These are phyloP conservation scores for Lomentospora prolificans DNA, from an alignment of 2,329 filamentous ascomycete genomes.

Conservation along the genomic window DNA sequence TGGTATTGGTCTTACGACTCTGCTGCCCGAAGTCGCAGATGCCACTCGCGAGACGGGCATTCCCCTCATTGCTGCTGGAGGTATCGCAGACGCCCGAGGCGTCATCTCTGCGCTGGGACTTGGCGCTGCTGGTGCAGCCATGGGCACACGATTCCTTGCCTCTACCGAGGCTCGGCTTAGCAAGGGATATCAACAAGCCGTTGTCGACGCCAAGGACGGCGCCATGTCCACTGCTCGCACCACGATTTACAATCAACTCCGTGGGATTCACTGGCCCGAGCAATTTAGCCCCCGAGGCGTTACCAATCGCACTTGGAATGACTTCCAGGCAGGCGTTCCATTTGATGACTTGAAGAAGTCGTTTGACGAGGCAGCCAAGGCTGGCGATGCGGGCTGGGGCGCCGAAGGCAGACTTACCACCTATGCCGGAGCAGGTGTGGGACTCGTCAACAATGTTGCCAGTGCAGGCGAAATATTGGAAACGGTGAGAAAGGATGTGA, in stretches of 20 bases:
- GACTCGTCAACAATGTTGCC: conserved; percentile 30
- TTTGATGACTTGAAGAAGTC: conserved; percentile 34
- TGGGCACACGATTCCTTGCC: conserved; percentile 58
- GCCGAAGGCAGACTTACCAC: conserved; percentile 37
- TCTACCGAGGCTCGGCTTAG: conserved; percentile 27
- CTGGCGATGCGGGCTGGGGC: conserved; percentile 36
- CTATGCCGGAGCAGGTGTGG: conserved; percentile 36
- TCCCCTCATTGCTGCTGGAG: conserved; percentile 40
- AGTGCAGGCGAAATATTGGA: conserved; percentile 28
- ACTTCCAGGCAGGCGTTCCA: conserved; percentile 23
- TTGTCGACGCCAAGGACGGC: conserved; percentile 29
- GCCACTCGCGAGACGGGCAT: conserved; percentile 19
- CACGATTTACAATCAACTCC: conserved; percentile 32
- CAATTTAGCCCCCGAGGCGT: conserved; percentile 29
- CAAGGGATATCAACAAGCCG: conserved; percentile 31
- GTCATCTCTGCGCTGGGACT: conserved; percentile 40
- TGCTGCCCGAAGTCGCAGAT: conserved; percentile 41
- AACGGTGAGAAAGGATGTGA: conserved; percentile 19
- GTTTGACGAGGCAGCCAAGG: conserved; percentile 28
- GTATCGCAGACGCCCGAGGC: conserved; percentile 44
- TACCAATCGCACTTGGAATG: conserved; percentile 26
- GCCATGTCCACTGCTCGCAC: conserved; percentile 29
- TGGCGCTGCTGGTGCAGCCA: conserved; percentile 42
- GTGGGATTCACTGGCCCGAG: conserved; percentile 32
- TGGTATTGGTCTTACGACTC: conserved; percentile 32